Percentiles rank a stretch among this genome's conserved stretches.
phyloP scores from a whole-genome alignment of 768 basidiomycete species.

The Russula lepida region DNA sequence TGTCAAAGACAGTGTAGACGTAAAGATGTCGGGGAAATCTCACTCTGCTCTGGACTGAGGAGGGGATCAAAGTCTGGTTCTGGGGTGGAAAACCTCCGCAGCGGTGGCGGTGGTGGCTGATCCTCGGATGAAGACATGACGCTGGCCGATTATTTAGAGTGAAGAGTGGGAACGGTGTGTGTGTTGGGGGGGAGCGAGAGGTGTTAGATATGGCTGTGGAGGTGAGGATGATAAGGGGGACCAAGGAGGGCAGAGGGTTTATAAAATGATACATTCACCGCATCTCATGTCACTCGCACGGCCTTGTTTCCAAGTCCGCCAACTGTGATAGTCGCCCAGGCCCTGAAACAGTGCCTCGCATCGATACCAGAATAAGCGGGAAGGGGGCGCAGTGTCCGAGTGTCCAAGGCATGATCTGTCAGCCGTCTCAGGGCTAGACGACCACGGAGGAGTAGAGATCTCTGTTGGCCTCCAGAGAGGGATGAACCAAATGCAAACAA shows the following conservation, averaged over 20 bases:
- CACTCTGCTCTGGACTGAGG: not conserved
- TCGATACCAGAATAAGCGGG: not conserved
- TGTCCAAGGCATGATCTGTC: not conserved
- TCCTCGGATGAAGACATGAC: not conserved
- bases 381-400: not conserved
- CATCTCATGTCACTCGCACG: not conserved
- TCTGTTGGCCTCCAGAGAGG: not conserved
- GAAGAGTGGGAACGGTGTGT: not conserved
- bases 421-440: not conserved
- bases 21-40: not conserved
- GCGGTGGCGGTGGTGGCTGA: not conserved
- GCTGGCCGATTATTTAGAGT: not conserved
- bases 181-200: not conserved
- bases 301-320: conserved; percentile 16
- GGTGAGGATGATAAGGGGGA: not conserved
- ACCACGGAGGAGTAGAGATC: not conserved
- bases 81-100: not conserved
- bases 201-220: no score
- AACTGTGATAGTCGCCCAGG: conserved; percentile 3
- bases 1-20: not conserved
- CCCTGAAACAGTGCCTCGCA: not conserved
- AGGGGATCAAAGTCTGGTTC: not conserved
- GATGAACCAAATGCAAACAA: no score
- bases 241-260: not conserved
- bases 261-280: not conserved